These are phyloP conservation scores for Ochromonas danica DNA, from an alignment of 108 stramenopile species.

Conservation along the genomic window DNA sequence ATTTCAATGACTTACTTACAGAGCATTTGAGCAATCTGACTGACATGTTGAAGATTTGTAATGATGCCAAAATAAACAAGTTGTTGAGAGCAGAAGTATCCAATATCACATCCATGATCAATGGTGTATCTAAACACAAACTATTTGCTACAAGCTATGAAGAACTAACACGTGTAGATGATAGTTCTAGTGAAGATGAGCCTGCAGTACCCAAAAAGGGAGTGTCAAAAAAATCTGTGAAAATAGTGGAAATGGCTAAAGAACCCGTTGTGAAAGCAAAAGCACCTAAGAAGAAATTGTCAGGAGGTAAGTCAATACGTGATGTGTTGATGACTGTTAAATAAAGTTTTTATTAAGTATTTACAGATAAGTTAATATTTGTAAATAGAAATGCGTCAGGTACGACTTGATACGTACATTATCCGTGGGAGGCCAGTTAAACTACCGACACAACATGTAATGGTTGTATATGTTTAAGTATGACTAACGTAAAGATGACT, in stretches of 20 bases:
- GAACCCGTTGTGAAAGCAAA: too few species aligned
- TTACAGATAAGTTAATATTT: neutral
- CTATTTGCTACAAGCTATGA: neutral
- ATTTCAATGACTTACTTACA: constrained; percentile 5
- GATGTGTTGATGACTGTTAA: neutral
- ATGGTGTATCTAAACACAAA: neutral
- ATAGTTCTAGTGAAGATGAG: neutral
- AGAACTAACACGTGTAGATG: neutral
- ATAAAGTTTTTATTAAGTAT: neutral
- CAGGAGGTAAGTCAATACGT: neutral
- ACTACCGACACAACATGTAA: neutral
- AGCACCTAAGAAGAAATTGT: neutral
- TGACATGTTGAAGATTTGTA: neutral
- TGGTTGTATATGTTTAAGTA: neutral
- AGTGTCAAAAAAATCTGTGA: neutral
- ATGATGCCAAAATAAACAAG: neutral
- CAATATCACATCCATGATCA: neutral
- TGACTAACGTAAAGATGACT: too few species aligned
- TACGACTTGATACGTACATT: neutral
- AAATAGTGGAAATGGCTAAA: too few species aligned
- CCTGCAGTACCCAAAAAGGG: neutral
- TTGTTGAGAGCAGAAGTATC: neutral
- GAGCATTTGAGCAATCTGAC: neutral
- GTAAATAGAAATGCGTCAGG: neutral
- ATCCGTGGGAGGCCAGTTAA: neutral